Base-by-base conservation (phyloP, 768 basidiomycete genomes). In the Gymnopilus dilepis region DNA sequence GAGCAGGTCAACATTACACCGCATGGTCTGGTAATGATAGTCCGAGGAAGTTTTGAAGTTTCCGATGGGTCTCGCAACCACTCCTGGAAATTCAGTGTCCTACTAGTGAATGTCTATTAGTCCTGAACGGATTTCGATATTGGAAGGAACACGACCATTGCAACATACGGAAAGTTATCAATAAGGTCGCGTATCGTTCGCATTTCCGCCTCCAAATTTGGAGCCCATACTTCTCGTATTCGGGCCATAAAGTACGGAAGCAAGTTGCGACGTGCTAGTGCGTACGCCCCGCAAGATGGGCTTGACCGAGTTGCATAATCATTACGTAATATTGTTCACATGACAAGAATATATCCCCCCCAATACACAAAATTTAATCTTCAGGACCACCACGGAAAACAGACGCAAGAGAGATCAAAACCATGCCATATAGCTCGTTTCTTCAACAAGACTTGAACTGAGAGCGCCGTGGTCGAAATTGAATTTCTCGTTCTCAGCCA, bases 11-110 rank as follows among this genome's bases (percentile, higher is more conserved):
- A 99, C 97, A 76, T 99, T 99, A 80, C 96, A 97, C 62, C 97
- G 90, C 92, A 99, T 97, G 2, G 97, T 99, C 76, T 99, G 97
- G 76, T 98, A 99, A 77, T 99, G 97, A 72, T 98, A 99, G 77
- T 99, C 97, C 21, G 95, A 95, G 11, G 95, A 94, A 0, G 95
- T 96, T 75, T 94, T 95, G 83, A 98, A 99, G 33, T 88, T 82
- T 5, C 97, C 97, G 69, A 99, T 97, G 2, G 97, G 97, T 19
- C 97, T 86, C 3, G 97, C 97, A 58, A 99, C 97, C 42, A 98
- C 95, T 8, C 97, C 97, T 33, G 97, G 97, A 75, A 99, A 99
- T 74, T 99, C 97, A 56, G 97, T 98, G 75, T 99, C 97, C 97
- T 98, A 56, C 43, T 50, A 40, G 47, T 56, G 74, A 64, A 64